A percentile compares a stretch with the other conserved stretches of the same genome.
These are phyloP conservation scores for Penium margaritaceum DNA, from an alignment of 139 green algal species.

Conservation along the genomic window DNA sequence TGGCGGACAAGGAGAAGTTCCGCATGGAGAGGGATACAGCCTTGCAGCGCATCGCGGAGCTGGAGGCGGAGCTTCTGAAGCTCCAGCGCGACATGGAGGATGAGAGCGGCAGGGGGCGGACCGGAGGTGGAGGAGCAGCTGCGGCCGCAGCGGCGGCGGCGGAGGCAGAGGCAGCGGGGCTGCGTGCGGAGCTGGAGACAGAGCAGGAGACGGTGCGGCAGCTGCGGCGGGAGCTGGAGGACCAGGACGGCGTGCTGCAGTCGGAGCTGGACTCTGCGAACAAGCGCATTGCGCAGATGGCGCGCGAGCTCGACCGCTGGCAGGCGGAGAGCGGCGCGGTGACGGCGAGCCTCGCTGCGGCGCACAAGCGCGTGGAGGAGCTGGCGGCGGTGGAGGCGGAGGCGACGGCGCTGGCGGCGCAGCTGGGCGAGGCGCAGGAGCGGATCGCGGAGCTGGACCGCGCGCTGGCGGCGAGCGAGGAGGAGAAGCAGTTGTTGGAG, in stretches of 20 bases:
- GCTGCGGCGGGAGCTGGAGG: not conserved
- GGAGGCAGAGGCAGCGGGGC: not conserved
- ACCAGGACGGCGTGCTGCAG: constrained; percentile 12
- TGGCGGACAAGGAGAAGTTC: constrained; percentile 19
- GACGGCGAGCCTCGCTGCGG: not conserved
- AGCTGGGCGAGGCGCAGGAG: constrained; percentile 4
- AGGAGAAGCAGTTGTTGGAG: constrained; percentile 15
- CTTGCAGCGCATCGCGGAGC: not conserved
- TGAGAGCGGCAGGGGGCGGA: not conserved
- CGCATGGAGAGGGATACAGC: constrained; percentile 1
- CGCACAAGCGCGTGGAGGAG: constrained; percentile 8
- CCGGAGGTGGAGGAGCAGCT: not conserved
- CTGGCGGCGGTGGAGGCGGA: constrained; percentile 12
- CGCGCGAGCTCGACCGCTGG: constrained; percentile 7
- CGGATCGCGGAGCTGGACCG: constrained; percentile 1
- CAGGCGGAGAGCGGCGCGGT: not conserved
- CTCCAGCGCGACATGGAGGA: constrained; percentile 8
- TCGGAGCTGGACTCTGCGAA: not conserved
- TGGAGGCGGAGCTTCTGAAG: constrained; percentile 7
- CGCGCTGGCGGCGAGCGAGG: not conserved
- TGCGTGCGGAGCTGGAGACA: constrained; percentile 10
- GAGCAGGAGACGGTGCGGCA: constrained; percentile 1
- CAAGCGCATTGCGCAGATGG: not conserved
- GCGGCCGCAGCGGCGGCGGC: not conserved
- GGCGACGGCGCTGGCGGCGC: not conserved